These are phyloP conservation scores for Nigrograna mackinnonii DNA, from an alignment of 2,329 filamentous ascomycete genomes.

Conservation along the genomic window DNA sequence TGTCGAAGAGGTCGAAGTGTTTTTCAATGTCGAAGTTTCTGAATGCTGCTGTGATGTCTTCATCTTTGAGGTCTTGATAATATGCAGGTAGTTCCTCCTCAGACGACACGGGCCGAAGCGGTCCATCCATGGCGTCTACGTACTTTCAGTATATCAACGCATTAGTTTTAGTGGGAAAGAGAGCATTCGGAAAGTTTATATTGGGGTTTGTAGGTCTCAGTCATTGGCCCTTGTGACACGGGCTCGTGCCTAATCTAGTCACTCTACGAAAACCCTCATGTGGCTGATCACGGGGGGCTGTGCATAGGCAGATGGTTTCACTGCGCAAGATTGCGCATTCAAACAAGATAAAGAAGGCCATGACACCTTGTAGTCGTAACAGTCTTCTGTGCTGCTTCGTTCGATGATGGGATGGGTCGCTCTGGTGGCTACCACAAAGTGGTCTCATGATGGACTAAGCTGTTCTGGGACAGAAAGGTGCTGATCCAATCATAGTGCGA, in stretches of 20 bases:
- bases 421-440: too few relatives aligned
- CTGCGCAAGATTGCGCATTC: background rate
- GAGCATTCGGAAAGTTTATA: background rate
- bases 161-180: background rate
- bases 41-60: conserved; percentile 46
- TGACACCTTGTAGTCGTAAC: too few relatives aligned
- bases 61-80: conserved; percentile 37
- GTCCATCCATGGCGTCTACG: conserved; percentile 21
- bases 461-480: too few relatives aligned
- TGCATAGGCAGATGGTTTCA: conserved; percentile 28
- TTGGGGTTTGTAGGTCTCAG: conserved; percentile 1
- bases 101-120: conserved; percentile 29
- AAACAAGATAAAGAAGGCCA: too few relatives aligned
- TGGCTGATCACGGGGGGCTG: conserved; percentile 29
- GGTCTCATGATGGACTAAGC: too few relatives aligned
- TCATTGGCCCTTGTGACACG: conserved; percentile 23
- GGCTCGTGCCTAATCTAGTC: conserved; percentile 28
- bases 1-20: conserved; percentile 51
- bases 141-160: background rate
- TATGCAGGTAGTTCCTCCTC: conserved; percentile 36
- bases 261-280: conserved; percentile 18
- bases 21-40: conserved; percentile 57
- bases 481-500: too few relatives aligned
- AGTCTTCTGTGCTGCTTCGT: too few relatives aligned
- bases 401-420: too few relatives aligned